phyloP scores from a whole-genome alignment of 441 rosid genomes.

The Populus hybrid region DNA sequence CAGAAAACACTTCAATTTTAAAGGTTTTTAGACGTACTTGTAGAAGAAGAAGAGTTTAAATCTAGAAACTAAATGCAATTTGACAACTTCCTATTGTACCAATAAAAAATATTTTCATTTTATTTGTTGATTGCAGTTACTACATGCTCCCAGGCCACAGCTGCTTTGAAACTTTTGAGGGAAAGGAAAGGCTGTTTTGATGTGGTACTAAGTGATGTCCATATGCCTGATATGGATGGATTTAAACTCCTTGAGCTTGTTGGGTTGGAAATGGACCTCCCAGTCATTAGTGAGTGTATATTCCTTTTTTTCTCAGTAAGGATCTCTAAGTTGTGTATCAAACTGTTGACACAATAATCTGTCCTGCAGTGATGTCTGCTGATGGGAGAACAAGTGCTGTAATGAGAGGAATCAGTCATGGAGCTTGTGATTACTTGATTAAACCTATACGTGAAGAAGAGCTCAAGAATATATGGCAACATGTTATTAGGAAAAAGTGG shows the following conservation, averaged over 20 bases:
- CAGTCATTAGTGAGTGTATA: constrained; percentile 65
- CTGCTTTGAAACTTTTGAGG: constrained; percentile 54
- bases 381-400: constrained; percentile 71
- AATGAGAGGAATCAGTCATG: constrained; percentile 70
- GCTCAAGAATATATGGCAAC: constrained; percentile 41
- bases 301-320: background rate
- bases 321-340: constrained; percentile 7
- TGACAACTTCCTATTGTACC: background rate
- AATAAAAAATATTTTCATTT: background rate
- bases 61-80: background rate
- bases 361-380: constrained; percentile 68
- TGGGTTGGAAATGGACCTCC: constrained; percentile 89
- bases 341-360: constrained; percentile 12
- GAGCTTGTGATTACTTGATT: constrained; percentile 83
- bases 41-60: background rate
- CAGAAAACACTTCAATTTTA: background rate
- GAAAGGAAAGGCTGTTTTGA: constrained; percentile 64
- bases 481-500: constrained; percentile 44
- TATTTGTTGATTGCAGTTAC: constrained; percentile 49
- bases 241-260: constrained; percentile 73
- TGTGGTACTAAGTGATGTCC: constrained; percentile 70
- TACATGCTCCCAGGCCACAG: constrained; percentile 62
- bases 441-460: constrained; percentile 78
- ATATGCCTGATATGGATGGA: constrained; percentile 91
- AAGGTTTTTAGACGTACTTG: background rate